A percentile compares a stretch with the other conserved stretches of the same genome.
Conservation (phyloP, 2,329 filamentous ascomycete genomes). For the Metarhizium robertsii region DNA sequence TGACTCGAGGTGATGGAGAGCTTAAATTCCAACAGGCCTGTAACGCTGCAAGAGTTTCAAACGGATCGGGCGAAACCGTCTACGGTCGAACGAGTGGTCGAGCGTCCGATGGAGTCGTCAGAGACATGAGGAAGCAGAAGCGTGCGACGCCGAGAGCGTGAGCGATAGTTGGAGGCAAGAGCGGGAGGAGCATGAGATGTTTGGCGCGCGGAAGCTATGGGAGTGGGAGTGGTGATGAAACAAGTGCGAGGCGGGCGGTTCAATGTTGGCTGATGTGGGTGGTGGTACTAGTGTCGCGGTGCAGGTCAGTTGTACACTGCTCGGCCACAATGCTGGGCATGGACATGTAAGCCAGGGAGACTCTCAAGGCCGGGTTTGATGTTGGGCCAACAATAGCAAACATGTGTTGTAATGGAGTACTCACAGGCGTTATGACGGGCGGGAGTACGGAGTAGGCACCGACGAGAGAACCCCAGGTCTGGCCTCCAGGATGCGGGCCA, state of each 20-base stretch:
- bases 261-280: background rate
- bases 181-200: constrained; percentile 2
- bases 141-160: background rate
- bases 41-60: background rate
- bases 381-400: background rate
- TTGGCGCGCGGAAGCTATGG: constrained; percentile 1
- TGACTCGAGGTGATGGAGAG: background rate
- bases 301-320: background rate
- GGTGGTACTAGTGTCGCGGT: background rate
- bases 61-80: background rate
- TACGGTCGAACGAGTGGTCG: constrained; percentile 5
- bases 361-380: background rate
- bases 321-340: background rate
- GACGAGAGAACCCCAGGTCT: too few species aligned
- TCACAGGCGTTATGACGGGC: background rate
- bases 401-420: background rate
- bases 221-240: constrained; percentile 9
- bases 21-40: background rate
- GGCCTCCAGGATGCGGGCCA: too few species aligned
- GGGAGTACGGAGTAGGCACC: background rate
- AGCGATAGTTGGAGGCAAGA: background rate
- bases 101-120: background rate
- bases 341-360: background rate
- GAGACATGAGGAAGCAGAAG: constrained; percentile 4
- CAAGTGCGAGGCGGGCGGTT: constrained; percentile 7